Evolutionary conservation across 2,329 filamentous ascomycete species (phyloP).

Genomic region (Trichoderma lentiforme): DNA sequence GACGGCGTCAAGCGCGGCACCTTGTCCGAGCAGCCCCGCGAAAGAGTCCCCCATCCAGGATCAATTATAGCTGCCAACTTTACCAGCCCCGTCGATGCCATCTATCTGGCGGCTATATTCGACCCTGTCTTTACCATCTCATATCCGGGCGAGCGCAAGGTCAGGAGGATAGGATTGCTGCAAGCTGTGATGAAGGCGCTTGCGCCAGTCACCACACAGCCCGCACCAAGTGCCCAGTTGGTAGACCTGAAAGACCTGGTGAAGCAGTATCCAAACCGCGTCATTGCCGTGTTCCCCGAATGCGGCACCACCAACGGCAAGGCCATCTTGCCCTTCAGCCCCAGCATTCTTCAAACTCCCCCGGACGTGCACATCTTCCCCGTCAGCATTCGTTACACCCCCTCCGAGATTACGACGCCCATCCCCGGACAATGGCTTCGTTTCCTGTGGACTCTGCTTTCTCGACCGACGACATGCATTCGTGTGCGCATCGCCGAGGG

Average conservation of each 20-base stretch:
- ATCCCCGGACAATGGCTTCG: constrained; percentile 68
- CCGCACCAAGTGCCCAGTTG: constrained; percentile 46
- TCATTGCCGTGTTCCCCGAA: constrained; percentile 88
- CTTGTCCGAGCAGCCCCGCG: constrained; percentile 67
- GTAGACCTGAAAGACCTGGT: constrained; percentile 63
- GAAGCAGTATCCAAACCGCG: constrained; percentile 64
- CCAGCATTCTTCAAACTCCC: constrained; percentile 67
- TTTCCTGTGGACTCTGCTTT: constrained; percentile 85
- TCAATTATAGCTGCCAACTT: constrained; percentile 87
- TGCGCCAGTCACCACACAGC: constrained; percentile 49
- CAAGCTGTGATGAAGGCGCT: constrained; percentile 73
- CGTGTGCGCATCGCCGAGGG: constrained; percentile 84
- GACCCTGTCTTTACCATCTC: constrained; percentile 90
- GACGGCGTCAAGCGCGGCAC: constrained; percentile 94
- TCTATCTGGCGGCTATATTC: constrained; percentile 95
- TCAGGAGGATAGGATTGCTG: constrained; percentile 74
- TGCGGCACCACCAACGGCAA: constrained; percentile 92
- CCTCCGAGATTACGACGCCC: constrained; percentile 86
- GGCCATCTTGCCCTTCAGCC: constrained; percentile 80
- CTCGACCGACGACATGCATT: constrained; percentile 82
- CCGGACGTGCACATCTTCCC: constrained; percentile 77
- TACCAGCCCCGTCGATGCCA: constrained; percentile 85
- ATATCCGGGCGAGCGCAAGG: constrained; percentile 69
- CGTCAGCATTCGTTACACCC: constrained; percentile 83
- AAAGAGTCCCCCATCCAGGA: constrained; percentile 73